Evolutionary conservation across 2,329 filamentous ascomycete genomes (phyloP).

Genomic region (Pseudogymnoascus pannorum): DNA sequence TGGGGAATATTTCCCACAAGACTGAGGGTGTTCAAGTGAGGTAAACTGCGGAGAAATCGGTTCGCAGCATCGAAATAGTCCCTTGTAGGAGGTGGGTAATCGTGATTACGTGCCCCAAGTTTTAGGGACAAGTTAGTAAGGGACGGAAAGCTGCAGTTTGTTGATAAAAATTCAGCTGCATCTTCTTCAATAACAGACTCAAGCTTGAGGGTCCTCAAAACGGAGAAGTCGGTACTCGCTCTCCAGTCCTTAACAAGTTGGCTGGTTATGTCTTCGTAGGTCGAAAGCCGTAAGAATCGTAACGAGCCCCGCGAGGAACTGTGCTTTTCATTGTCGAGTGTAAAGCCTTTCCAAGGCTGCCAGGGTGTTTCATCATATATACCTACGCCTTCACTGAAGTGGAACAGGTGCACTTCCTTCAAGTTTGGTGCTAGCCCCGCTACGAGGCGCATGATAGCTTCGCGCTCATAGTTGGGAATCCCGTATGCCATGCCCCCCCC

Average conservation of each 20-base stretch:
- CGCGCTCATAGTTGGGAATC: not conserved
- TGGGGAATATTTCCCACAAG: not conserved
- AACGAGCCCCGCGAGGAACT: not conserved
- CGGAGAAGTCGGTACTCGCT: conserved; percentile 10
- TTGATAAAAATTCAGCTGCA: not conserved
- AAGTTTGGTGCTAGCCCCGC: not conserved
- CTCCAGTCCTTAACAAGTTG: not conserved
- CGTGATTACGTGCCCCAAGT: not conserved
- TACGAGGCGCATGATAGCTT: not conserved
- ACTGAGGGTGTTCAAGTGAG: too few species aligned
- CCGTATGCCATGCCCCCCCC: too few species aligned
- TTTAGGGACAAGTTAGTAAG: not conserved
- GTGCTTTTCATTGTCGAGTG: not conserved
- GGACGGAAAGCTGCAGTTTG: conserved; percentile 6
- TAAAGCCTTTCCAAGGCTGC: not conserved
- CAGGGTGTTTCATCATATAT: not conserved
- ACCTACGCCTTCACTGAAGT: not conserved
- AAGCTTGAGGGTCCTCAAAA: conserved; percentile 11
- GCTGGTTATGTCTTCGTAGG: not conserved
- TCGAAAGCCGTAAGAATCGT: not conserved
- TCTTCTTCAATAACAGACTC: not conserved
- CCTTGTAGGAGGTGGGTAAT: too few species aligned
- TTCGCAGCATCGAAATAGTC: too few species aligned
- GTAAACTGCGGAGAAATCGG: too few species aligned
- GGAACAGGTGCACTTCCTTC: not conserved